phyloP scores from a whole-genome alignment of 495 filamentous ascomycete genomes.

The Penicillium desertorum region DNA sequence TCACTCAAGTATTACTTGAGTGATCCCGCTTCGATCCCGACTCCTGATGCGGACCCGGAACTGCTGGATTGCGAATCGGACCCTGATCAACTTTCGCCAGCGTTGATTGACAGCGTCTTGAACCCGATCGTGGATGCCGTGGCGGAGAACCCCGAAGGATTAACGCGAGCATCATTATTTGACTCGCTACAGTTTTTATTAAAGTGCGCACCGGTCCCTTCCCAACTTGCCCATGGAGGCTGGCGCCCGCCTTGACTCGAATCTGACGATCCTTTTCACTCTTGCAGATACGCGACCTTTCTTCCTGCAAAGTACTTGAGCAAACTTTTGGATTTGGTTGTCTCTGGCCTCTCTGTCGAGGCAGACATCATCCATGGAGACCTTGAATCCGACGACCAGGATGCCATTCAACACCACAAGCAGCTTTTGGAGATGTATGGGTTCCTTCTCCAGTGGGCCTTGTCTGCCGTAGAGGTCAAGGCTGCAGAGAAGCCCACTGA shows the following conservation, averaged over 20 bases:
- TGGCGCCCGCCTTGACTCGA: conserved; percentile 45
- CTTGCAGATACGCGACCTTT: conserved; percentile 74
- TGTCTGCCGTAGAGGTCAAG: conserved; percentile 89
- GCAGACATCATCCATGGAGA: conserved; percentile 83
- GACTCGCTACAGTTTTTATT: conserved; percentile 94
- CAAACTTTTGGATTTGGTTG: conserved; percentile 90
- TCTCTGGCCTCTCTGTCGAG: conserved; percentile 90
- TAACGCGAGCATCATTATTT: conserved; percentile 72
- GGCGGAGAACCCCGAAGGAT: conserved; percentile 84
- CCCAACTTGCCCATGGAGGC: conserved; percentile 40
- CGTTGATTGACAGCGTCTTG: conserved; percentile 76
- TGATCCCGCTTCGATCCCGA: conserved; percentile 78
- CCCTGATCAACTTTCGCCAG: conserved; percentile 73
- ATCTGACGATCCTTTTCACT: conserved; percentile 60
- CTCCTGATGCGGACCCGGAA: conserved; percentile 80
- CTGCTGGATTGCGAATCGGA: conserved; percentile 91
- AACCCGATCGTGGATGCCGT: conserved; percentile 94
- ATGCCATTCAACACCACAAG: conserved; percentile 81
- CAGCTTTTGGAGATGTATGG: conserved; percentile 90
- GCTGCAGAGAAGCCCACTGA: conserved; percentile 82
- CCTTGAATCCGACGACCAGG: conserved; percentile 87
- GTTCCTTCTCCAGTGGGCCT: conserved; percentile 91
- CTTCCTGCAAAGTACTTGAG: conserved; percentile 79
- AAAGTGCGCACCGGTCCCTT: conserved; percentile 82
- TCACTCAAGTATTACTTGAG: conserved; percentile 93